Evolutionary conservation across 768 basidiomycete species (phyloP).

Genomic region (Punctularia strigosozonata): DNA sequence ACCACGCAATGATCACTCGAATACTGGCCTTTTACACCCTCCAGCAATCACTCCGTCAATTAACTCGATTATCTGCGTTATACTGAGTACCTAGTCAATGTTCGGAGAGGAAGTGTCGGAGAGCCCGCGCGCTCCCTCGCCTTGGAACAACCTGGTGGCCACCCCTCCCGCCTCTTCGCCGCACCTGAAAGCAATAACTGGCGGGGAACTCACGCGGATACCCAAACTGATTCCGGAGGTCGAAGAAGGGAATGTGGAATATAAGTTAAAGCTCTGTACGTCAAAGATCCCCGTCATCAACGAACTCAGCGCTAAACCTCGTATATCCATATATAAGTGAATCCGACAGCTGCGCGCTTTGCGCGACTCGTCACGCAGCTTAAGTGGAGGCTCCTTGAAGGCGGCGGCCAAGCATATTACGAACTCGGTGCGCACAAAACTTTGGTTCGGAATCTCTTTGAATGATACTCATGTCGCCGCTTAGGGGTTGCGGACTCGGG

Average conservation of each 20-base stretch:
- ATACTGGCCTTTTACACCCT: slow-evolving; percentile 22
- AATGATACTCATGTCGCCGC: slow-evolving; percentile 77
- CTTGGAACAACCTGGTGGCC: slow-evolving; percentile 71
- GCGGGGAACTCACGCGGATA: slow-evolving; percentile 18
- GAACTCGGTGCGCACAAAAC: slow-evolving; percentile 29
- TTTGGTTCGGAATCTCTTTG: slow-evolving; percentile 45
- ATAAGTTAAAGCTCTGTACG: slow-evolving; percentile 88
- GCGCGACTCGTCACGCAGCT: slow-evolving; percentile 85
- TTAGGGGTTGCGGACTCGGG: slow-evolving; percentile 87
- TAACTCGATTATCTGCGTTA: slow-evolving; percentile 1
- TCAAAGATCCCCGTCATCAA: too few species aligned
- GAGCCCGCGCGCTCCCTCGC: slow-evolving; percentile 67
- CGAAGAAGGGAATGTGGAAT: slow-evolving; percentile 85
- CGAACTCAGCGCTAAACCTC: too few species aligned
- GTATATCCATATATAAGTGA: too few species aligned
- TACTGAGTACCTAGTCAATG: slow-evolving; percentile 27
- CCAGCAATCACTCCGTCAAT: slow-evolving; percentile 9
- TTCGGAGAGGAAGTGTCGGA: slow-evolving; percentile 78
- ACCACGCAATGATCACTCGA: slow-evolving; percentile 40
- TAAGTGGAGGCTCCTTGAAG: slow-evolving; percentile 74
- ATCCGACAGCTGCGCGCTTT: slow-evolving; percentile 67
- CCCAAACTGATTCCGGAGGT: slow-evolving; percentile 68
- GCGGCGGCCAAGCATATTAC: slow-evolving; percentile 44
- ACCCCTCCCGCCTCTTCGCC: slow-evolving; percentile 29
- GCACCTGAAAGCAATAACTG: slow-evolving; percentile 5